A percentile compares a stretch with the other conserved stretches of the same genome.
These are phyloP conservation scores for Sechiopsis laciniata DNA, from an alignment of 306 rosid genomes.

Conservation along the genomic window DNA sequence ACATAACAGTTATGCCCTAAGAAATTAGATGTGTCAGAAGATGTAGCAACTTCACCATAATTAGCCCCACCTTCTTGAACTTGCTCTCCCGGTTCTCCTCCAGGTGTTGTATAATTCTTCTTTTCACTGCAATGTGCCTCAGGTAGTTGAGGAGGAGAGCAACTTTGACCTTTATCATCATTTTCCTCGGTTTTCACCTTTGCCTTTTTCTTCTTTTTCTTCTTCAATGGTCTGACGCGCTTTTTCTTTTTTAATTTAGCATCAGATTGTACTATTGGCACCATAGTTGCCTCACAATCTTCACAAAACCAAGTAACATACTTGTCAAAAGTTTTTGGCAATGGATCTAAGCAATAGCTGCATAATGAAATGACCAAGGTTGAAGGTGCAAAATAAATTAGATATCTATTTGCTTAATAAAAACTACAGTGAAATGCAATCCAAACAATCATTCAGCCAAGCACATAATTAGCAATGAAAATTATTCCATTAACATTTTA, in stretches of 20 bases:
- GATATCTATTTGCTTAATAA: neutral
- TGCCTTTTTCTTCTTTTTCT: constrained; percentile 18
- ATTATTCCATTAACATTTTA: neutral
- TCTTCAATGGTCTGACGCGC: constrained; percentile 13
- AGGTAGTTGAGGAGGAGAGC: constrained; percentile 20
- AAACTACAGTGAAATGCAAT: neutral
- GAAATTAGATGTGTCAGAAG: constrained; percentile 18
- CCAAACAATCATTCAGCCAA: constrained; percentile 6
- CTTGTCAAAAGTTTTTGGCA: constrained; percentile 31
- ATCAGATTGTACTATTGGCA: constrained; percentile 5
- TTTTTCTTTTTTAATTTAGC: constrained; percentile 17
- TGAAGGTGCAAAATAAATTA: neutral
- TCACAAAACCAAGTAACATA: constrained; percentile 65
- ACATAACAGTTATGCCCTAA: constrained; percentile 15
- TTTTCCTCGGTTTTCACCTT: constrained; percentile 15
- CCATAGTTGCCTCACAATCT: constrained; percentile 43
- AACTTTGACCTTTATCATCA: constrained; percentile 20
- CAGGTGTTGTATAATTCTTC: constrained; percentile 16
- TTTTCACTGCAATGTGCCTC: constrained; percentile 23
- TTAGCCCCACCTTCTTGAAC: constrained; percentile 28
- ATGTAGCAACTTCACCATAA: constrained; percentile 21
- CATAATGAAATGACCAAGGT: constrained; percentile 1
- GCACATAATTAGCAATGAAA: neutral
- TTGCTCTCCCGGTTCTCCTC: constrained; percentile 20
- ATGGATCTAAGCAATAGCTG: constrained; percentile 55